Base-by-base conservation (phyloP, 768 basidiomycete species). In the Kwoniella heveanensis region DNA sequence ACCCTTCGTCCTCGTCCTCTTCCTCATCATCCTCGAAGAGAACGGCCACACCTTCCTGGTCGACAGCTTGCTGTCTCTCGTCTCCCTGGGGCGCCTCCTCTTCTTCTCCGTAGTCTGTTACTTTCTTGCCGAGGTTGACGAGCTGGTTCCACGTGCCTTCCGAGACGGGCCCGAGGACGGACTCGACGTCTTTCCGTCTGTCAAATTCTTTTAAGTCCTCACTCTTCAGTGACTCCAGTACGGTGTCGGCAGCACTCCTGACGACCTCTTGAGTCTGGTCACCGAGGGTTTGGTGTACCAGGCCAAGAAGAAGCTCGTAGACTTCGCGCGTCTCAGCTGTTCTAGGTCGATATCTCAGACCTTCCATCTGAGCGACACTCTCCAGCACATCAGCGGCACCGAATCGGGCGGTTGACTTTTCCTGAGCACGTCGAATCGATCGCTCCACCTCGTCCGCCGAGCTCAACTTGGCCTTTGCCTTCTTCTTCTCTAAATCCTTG, bases 1-100 rank as follows among this genome's bases (percentile, higher is more conserved):
- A 97, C 0, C 90, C 91, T 21, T 94, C 91, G 1, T 94, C 92
- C 24, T 85, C 83, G 2, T 83, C 82, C 3, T 90, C 92, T 24
- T 96, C 93, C 68, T 96, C 95, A 62, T 98, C 96, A 74, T 97
- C 95, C 68, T 97, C 94, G 63, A 98, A 97, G 5, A 97, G 89
- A 8, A 99, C 94, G 0, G 95, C 95, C 0, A 99, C 95, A n/a
- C 95, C 94, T 71, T 95, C 93, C 63, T 93, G 93, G 68, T 97
- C 95, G 71, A 97, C 66, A n/a, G 92, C 80, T 90, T 92, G 1
- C 87, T 90, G 61, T 79, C 89, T 88, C 76, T 91, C 92, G 73
- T 93, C 92, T 0, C 81, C 87, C 81, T 86, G 85, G 6, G 61
- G 65, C 19, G 83, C 79, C 78, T 90, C 91, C 66, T 94, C 92